Percentiles rank a stretch among this genome's conserved stretches.
Conservation (phyloP, 805 yeast genomes). For the Metschnikowia picachoensis region DNA sequence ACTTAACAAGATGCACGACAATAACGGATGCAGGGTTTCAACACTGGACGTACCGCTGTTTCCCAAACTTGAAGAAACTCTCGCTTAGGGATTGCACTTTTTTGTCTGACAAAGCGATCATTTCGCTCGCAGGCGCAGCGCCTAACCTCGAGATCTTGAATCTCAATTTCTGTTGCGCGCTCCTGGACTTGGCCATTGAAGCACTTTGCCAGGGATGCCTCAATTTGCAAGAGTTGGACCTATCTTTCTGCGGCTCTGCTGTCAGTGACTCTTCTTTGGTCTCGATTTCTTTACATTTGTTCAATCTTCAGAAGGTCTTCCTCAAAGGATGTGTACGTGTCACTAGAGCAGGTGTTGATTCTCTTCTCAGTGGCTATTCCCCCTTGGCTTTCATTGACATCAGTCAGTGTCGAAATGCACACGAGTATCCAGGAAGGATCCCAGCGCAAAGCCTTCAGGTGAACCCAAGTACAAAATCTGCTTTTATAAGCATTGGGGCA, state of each 20-base stretch:
- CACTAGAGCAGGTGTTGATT: slow-evolving; percentile 73
- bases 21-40: slow-evolving; percentile 72
- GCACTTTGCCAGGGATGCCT: slow-evolving; percentile 66
- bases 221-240: slow-evolving; percentile 46
- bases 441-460: slow-evolving; percentile 53
- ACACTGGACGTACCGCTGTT: slow-evolving; percentile 56
- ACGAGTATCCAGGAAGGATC: slow-evolving; percentile 55
- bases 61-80: slow-evolving; percentile 50
- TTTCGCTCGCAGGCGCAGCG: slow-evolving; percentile 59
- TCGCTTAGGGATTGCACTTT: slow-evolving; percentile 71
- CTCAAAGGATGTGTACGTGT: slow-evolving; percentile 73
- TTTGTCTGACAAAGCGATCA: slow-evolving; percentile 60
- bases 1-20: slow-evolving; percentile 71
- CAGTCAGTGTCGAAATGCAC: slow-evolving; percentile 70
- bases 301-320: slow-evolving; percentile 43
- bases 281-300: slow-evolving; percentile 54
- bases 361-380: slow-evolving; percentile 53
- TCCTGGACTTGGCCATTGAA: slow-evolving; percentile 66
- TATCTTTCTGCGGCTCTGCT: slow-evolving; percentile 77
- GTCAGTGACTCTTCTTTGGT: slow-evolving; percentile 68
- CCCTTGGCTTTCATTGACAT: slow-evolving; percentile 53
- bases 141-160: slow-evolving; percentile 54
- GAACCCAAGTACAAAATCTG: slow-evolving; percentile 50
- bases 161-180: slow-evolving; percentile 70
- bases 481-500: slow-evolving; percentile 54